Evolutionary conservation across 108 stramenopile species (phyloP).

Genomic region (Mediolabrus comicus): DNA sequence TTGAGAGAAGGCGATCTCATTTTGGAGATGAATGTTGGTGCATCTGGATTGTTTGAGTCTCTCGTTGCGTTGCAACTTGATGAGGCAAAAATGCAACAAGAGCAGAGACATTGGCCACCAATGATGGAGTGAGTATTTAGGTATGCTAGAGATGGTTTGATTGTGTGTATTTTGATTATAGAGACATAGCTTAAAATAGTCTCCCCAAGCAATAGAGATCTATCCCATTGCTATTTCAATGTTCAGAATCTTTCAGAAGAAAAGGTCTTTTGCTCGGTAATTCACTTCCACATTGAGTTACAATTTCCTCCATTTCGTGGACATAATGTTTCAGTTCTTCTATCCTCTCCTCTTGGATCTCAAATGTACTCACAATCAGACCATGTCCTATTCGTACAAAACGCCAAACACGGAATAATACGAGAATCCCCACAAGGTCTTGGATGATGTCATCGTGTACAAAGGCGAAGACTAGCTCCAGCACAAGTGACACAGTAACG

Average conservation of each 20-base stretch:
- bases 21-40: not conserved
- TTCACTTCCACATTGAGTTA: conserved; percentile 16
- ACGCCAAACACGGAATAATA: conserved; percentile 42
- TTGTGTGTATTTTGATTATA: not conserved
- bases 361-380: conserved; percentile 29
- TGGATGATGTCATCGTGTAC: conserved; percentile 2
- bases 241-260: not conserved
- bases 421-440: conserved; percentile 19
- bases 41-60: not conserved
- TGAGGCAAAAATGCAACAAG: not conserved
- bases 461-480: conserved; percentile 24
- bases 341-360: conserved; percentile 21
- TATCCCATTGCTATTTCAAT: not conserved
- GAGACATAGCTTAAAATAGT: not conserved
- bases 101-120: not conserved
- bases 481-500: conserved; percentile 24
- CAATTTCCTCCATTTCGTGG: conserved; percentile 23
- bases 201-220: not conserved
- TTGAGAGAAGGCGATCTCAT: not conserved
- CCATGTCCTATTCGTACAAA: conserved; percentile 51
- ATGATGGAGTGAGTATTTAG: too few relatives aligned
- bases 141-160: not conserved
- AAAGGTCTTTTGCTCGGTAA: conserved; percentile 9
- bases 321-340: conserved; percentile 20
- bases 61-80: not conserved